Percentiles rank a stretch among this genome's conserved stretches.
Evolutionary conservation across 768 basidiomycete genomes (phyloP).

Genomic region (Naganishia vaughanmartiniae): DNA sequence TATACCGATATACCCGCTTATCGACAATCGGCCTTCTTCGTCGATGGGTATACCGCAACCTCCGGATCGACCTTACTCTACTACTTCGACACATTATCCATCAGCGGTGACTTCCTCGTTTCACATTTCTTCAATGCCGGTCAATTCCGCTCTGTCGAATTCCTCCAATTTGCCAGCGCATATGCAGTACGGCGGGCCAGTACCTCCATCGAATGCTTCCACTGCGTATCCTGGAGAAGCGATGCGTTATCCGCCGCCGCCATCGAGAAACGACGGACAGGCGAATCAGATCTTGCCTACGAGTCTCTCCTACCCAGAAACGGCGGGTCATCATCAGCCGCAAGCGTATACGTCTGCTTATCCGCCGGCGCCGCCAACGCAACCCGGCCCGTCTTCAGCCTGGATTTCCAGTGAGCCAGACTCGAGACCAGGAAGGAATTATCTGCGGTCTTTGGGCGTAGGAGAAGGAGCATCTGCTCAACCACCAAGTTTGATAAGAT

Average conservation of each 20-base stretch:
- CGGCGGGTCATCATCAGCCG: not conserved
- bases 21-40: constrained; percentile 25
- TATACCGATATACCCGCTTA: constrained; percentile 17
- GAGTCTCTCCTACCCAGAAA: not conserved
- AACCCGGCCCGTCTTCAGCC: not conserved
- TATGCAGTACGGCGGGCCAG: too few relatives aligned
- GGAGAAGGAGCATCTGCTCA: not conserved
- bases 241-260: not conserved
- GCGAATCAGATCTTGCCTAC: not conserved
- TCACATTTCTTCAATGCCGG: not conserved
- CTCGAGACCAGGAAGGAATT: constrained; percentile 9
- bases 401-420: constrained; percentile 1
- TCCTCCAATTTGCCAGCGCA: not conserved
- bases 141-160: not conserved
- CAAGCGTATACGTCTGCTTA: not conserved
- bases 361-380: not conserved
- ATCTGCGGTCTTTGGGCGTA: constrained; percentile 15
- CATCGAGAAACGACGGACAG: not conserved
- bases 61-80: constrained; percentile 11
- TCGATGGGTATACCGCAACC: constrained; percentile 1
- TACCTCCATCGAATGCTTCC: not conserved
- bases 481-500: not conserved
- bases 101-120: constrained; percentile 17
- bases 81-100: constrained; percentile 17
- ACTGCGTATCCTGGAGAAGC: not conserved